Base-by-base conservation (phyloP, 257 asterid genomes). In the Thymus mandschuricus region DNA sequence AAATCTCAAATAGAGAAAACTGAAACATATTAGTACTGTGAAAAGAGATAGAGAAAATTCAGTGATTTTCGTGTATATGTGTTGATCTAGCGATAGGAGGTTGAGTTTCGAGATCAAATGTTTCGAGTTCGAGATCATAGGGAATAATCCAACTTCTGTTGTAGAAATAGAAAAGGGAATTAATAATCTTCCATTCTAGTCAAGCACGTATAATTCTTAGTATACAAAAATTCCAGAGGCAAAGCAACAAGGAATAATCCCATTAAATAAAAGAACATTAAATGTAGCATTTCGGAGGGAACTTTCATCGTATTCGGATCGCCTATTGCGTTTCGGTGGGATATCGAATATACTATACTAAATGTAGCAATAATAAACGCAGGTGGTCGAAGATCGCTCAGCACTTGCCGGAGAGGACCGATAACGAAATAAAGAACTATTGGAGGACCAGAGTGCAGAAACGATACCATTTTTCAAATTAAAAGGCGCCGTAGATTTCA, bases 391-490 rank as follows among this genome's bases (percentile, higher is more conserved):
- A 82, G 75, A 92, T 92, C 1, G 96, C 98, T 0, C 89, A 81
- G 52, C 82, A 86, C 73, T 64, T 92, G 33, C 96, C 94, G 0
- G 98, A 96, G 60, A 85, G 97, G 70, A 92, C 97, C 0, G 97
- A 92, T 38, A 92, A 92, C 8, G 97, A 92, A 69, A 89, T 92
- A 66, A 92, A 92, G 83, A 92, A 89, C 7, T 92, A 92, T 55
- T 92, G 98, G 98, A 83, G 98, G 71, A 92, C 98, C 33, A 79
- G 96, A 82, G 96, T 92, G 44, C 94, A 92, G 21, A 92, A 92
- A 64, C 97, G 21, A 21, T 21, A 21, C 21, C 21, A 21, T 21
- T 21, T 21, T 21, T 21, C 21, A 21, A 21, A 21, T 21, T 21
- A 21, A 21, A 21, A 21, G 21, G 21, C 21, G 21, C 21, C 21